These are phyloP conservation scores for Picochlorum sp. DNA, from an alignment of 139 green algal genomes.

Conservation along the genomic window DNA sequence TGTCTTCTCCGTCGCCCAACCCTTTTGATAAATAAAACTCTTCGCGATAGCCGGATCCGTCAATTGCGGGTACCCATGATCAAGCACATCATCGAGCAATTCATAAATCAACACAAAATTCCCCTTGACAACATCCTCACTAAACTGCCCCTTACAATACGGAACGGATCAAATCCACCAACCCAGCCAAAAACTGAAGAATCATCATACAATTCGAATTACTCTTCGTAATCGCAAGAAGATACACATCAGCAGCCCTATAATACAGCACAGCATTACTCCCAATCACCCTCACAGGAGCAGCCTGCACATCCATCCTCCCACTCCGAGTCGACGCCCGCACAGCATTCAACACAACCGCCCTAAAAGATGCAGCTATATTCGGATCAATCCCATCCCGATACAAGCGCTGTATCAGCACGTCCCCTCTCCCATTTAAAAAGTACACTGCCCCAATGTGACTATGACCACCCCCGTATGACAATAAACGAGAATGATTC, in stretches of 20 bases:
- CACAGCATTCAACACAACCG: constrained; percentile 70
- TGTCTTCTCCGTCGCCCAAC: constrained; percentile 39
- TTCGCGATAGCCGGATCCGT: constrained; percentile 81
- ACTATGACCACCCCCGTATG: background rate
- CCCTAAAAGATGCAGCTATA: constrained; percentile 77
- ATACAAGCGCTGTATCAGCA: constrained; percentile 86
- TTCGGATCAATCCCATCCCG: constrained; percentile 85
- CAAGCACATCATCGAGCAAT: constrained; percentile 81
- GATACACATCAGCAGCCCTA: constrained; percentile 80
- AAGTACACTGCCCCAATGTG: constrained; percentile 76
- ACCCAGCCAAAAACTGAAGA: constrained; percentile 83
- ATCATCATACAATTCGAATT: constrained; percentile 89
- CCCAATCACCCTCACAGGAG: constrained; percentile 69
- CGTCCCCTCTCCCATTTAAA: constrained; percentile 83
- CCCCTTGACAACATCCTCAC: constrained; percentile 67
- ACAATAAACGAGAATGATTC: too few species aligned
- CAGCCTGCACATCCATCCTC: constrained; percentile 25
- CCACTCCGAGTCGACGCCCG: constrained; percentile 28
- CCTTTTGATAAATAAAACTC: constrained; percentile 90
- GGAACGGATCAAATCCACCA: constrained; percentile 70
- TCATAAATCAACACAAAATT: constrained; percentile 99
- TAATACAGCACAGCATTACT: constrained; percentile 79
- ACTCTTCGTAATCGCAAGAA: constrained; percentile 77
- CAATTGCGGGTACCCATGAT: constrained; percentile 86
- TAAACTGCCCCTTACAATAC: constrained; percentile 86